These are phyloP conservation scores for Solanum paucissectum DNA, from an alignment of 257 asterid genomes.

Conservation along the genomic window DNA sequence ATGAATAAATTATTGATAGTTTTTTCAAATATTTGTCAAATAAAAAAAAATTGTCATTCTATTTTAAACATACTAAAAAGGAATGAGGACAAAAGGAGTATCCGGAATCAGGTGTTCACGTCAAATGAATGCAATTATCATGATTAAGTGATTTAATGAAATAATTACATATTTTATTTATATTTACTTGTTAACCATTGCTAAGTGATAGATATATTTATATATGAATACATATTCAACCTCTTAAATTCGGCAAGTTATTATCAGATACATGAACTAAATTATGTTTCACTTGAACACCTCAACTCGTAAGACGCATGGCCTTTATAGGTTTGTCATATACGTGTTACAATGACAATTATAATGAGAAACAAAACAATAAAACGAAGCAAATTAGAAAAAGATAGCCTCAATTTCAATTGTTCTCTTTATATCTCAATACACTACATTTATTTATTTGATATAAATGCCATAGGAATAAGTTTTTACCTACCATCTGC, in stretches of 20 bases:
- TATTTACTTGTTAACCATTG: no score
- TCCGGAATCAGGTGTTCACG: rapidly evolving
- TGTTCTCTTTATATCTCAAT: no score
- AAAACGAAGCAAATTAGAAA: no score
- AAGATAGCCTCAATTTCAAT: no score
- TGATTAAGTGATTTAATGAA: background rate
- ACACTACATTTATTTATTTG: no score
- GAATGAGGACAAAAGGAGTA: background rate
- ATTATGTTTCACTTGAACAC: background rate
- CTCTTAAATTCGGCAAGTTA: background rate
- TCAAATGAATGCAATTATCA: background rate
- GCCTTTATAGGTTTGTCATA: background rate
- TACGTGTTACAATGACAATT: background rate
- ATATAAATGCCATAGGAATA: background rate
- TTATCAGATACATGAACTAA: no score
- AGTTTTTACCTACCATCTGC: background rate
- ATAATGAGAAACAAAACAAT: background rate
- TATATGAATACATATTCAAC: background rate
- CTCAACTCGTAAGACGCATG: background rate
- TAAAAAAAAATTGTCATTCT: background rate
- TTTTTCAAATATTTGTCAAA: background rate
- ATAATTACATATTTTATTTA: no score
- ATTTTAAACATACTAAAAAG: background rate
- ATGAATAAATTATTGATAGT: background rate
- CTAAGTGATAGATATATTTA: background rate